phyloP scores from a whole-genome alignment of 768 basidiomycete genomes.

The Chalciporus chontae region DNA sequence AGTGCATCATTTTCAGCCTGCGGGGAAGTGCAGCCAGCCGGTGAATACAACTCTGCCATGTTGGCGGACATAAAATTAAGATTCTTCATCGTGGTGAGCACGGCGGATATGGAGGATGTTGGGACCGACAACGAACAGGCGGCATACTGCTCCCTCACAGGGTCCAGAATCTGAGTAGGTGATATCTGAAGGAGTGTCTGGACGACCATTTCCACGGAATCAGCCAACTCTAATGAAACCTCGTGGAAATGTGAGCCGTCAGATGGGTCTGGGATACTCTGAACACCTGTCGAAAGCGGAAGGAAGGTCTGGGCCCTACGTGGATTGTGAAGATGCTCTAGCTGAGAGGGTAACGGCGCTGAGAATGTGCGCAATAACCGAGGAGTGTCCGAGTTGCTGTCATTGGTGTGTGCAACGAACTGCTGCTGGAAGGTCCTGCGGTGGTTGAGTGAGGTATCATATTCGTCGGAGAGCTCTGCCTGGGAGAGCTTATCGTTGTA shows the following conservation, averaged over 20 bases:
- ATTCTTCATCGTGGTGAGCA: slow-evolving; percentile 90
- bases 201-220: slow-evolving; percentile 85
- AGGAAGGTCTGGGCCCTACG: slow-evolving; percentile 31
- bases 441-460: slow-evolving; percentile 22
- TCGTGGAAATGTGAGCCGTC: slow-evolving; percentile 49
- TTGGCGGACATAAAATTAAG: slow-evolving; percentile 93
- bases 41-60: slow-evolving; percentile 44
- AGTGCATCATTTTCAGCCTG: slow-evolving; percentile 15
- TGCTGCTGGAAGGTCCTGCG: slow-evolving; percentile 27
- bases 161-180: slow-evolving; percentile 85
- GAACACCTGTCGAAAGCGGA: slow-evolving; percentile 12
- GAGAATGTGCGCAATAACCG: slow-evolving; percentile 76
- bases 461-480: slow-evolving; percentile 32
- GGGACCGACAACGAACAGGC: slow-evolving; percentile 86
- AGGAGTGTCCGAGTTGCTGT: slow-evolving; percentile 36
- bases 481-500: slow-evolving; percentile 30
- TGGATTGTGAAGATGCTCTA: slow-evolving; percentile 74
- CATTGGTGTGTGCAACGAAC: slow-evolving; percentile 13
- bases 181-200: slow-evolving; percentile 90
- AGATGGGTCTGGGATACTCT: slow-evolving; percentile 17
- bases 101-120: slow-evolving; percentile 80
- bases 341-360: slow-evolving; percentile 74
- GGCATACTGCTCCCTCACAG: slow-evolving; percentile 91
- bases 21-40: slow-evolving; percentile 12
- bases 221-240: slow-evolving; percentile 84